Evolutionary conservation across 306 rosid genomes (phyloP).

Genomic region (Glycine latifolia): DNA sequence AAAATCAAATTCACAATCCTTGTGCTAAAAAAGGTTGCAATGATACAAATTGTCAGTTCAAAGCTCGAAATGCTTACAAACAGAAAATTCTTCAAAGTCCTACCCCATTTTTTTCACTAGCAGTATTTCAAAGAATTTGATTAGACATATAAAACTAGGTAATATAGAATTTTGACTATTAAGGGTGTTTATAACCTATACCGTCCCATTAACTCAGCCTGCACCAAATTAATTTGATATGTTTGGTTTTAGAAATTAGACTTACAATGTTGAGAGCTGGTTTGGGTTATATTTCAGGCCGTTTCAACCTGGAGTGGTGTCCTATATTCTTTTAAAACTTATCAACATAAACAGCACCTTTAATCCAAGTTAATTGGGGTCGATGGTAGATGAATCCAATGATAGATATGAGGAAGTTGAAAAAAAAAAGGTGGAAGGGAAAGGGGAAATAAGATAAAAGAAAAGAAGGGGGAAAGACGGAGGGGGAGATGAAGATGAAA

Average conservation of each 20-base stretch:
- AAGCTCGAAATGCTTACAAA: slow-evolving; percentile 1
- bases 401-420: too few species aligned
- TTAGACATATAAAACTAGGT: background rate
- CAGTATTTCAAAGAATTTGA: slow-evolving; percentile 12
- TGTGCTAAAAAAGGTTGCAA: background rate
- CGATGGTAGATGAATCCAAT: too few species aligned
- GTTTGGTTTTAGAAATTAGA: background rate
- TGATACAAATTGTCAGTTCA: background rate
- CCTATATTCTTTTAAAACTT: background rate
- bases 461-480: too few species aligned
- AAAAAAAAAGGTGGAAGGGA: too few species aligned
- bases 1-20: background rate
- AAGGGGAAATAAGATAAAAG: too few species aligned
- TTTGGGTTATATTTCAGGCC: background rate
- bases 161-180: background rate
- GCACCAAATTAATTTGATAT: background rate
- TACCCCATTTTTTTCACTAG: background rate
- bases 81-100: slow-evolving; percentile 9
- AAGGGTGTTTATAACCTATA: background rate
- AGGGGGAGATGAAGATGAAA: too few species aligned
- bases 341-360: too few species aligned
- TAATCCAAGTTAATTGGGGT: too few species aligned
- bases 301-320: background rate
- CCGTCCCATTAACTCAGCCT: background rate
- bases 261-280: background rate